phyloP scores from a whole-genome alignment of 768 basidiomycete genomes.

The Sistotremastrum suecicum region DNA sequence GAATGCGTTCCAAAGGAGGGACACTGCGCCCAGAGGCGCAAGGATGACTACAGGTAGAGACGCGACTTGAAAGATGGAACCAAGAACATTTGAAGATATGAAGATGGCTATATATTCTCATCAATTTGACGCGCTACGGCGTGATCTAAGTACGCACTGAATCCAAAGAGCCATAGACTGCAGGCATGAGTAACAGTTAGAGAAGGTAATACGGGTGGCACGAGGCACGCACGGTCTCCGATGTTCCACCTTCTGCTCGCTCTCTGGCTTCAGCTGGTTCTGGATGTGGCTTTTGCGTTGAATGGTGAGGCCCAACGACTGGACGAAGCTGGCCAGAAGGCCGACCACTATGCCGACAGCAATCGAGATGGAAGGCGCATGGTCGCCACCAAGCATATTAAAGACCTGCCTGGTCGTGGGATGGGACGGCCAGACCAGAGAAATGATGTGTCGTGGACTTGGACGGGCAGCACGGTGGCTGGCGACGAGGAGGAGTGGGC shows the following conservation, averaged over 20 bases:
- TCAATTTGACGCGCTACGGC: not conserved
- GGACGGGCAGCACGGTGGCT: too few species aligned
- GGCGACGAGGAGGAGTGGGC: too few species aligned
- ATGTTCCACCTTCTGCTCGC: conserved; percentile 53
- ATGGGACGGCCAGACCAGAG: too few species aligned
- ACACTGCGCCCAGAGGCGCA: conserved; percentile 85
- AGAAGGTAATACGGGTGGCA: conserved; percentile 2
- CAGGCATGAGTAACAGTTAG: not conserved
- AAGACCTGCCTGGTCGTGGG: too few species aligned
- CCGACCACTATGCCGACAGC: conserved; percentile 40
- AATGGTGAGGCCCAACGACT: conserved; percentile 81
- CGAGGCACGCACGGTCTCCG: conserved; percentile 52
- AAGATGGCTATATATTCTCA: conserved; percentile 38
- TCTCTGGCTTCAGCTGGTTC: conserved; percentile 57
- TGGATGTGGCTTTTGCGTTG: conserved; percentile 88
- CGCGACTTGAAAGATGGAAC: conserved; percentile 84
- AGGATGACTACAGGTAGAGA: conserved; percentile 91
- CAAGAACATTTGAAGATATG: conserved; percentile 76
- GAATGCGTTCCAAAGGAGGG: conserved; percentile 87
- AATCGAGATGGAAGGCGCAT: conserved; percentile 19
- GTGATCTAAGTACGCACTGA: conserved; percentile 26
- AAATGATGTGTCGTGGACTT: too few species aligned
- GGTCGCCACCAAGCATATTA: conserved; percentile 7
- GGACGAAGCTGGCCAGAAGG: conserved; percentile 74
- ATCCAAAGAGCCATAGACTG: conserved; percentile 80